Base-by-base conservation (phyloP, 257 asterid genomes). In the Nicotiana knightiana region DNA sequence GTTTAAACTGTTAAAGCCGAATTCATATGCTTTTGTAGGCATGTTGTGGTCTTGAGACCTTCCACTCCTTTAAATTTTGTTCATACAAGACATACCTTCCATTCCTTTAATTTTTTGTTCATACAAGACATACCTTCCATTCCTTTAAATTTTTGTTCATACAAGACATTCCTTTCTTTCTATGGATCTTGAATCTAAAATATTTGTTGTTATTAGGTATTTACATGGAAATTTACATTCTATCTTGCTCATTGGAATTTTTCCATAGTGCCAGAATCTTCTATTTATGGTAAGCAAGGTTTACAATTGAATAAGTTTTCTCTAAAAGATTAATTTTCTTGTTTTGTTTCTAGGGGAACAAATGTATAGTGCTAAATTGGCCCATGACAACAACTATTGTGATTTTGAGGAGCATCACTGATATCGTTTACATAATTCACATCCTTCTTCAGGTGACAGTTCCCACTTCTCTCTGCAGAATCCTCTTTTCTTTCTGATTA, bases 401-500 rank as follows among this genome's bases (percentile, higher is more conserved):
- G 70, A 85, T 80, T 85, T 85, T 92, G 85, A 89, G 99, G 89
- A 92, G 97, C 90, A 65, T 90, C 82, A 88, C 96, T 18, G 99
- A 95, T 87, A 89, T 92, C 81, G 79, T 93, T 54, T 95, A 92
- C 85, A 86, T 95, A 39, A 63, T 93, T 26, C 97, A 93, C 86
- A 92, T 93, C 55, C 88, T 95, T 82, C 98, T 95, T 86, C 99
- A 95, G 99, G 99, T 93, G 86, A 82, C 68, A 68, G 15, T 81
- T 53, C 71, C 80, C 81, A 30, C 65, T 57, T 46, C 73, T 46
- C 51, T 48, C 58, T 81, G 51, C 59, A 18, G 33, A 48, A 75
- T 75, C 46, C 43, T 7, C 53, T 28, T 75, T 48, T 16, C 28
- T 26, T 58, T 75, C 79, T 75, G 79, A 48, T 75, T 75, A 51